These are phyloP conservation scores for Peronospora destructor DNA, from an alignment of 352 stramenopile genomes.

Conservation along the genomic window DNA sequence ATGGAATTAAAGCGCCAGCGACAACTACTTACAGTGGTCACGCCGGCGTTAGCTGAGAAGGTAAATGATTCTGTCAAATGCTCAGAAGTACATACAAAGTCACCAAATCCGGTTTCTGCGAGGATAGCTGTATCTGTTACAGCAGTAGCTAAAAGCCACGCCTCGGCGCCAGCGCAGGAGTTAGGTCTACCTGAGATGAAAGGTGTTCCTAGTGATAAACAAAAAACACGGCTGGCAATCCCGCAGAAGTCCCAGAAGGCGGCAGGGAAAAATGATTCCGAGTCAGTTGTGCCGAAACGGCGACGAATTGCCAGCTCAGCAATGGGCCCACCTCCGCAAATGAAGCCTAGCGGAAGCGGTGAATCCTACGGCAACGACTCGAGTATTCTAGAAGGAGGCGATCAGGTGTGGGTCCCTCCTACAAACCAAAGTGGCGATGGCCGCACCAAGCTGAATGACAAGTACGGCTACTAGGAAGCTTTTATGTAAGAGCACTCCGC, in stretches of 20 bases:
- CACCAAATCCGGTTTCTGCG: background rate
- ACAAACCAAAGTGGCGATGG: conserved; percentile 78
- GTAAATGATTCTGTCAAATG: conserved; percentile 1
- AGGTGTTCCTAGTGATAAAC: background rate
- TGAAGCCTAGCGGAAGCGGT: conserved; percentile 3
- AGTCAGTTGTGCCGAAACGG: conserved; percentile 27
- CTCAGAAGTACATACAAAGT: conserved; percentile 1
- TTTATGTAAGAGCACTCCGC: too few relatives aligned
- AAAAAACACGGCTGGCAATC: conserved; percentile 1
- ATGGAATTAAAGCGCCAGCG: conserved; percentile 38
- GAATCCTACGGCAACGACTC: conserved; percentile 5
- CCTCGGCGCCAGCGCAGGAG: background rate
- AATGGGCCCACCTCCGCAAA: conserved; percentile 12
- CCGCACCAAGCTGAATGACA: conserved; percentile 76
- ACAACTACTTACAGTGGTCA: conserved; percentile 45
- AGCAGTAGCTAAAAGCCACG: background rate
- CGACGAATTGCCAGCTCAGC: conserved; percentile 34
- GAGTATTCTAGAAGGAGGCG: conserved; percentile 58
- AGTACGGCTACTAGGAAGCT: conserved; percentile 60
- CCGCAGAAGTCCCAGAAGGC: background rate
- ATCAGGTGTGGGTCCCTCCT: conserved; percentile 74
- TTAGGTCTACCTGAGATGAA: conserved; percentile 2
- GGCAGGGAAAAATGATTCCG: background rate
- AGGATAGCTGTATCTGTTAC: conserved; percentile 2
- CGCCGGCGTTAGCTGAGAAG: conserved; percentile 36